Percentiles rank a stretch among this genome's conserved stretches.
These are phyloP conservation scores for Austroboletus festivus DNA, from an alignment of 768 basidiomycete genomes.

Conservation along the genomic window DNA sequence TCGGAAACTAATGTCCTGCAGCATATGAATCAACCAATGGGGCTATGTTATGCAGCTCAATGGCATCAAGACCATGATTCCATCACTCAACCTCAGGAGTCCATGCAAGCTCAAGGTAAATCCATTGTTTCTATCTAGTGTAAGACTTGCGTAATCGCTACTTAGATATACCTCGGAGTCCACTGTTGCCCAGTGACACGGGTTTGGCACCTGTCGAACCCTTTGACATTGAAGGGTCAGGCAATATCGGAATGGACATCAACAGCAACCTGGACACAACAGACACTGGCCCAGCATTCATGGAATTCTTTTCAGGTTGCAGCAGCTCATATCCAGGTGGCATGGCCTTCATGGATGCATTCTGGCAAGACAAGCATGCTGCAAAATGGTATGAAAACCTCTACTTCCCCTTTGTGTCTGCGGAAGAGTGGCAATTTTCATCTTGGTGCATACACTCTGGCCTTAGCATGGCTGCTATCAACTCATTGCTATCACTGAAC, in stretches of 20 bases:
- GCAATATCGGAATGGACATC: no score
- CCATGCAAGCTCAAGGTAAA: no score
- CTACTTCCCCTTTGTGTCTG: neutral
- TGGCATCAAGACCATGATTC: no score
- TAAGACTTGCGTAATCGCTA: no score
- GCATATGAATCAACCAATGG: conserved; percentile 1
- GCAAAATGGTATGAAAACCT: conserved; percentile 15
- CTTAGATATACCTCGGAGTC: no score
- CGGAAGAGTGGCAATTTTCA: neutral
- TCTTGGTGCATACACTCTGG: neutral
- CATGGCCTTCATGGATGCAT: conserved; percentile 27
- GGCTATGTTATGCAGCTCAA: neutral
- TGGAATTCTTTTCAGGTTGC: neutral
- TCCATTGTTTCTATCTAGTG: no score
- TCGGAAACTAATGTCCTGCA: neutral
- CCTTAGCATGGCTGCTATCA: neutral
- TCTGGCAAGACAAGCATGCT: conserved; percentile 25
- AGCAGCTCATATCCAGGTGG: neutral
- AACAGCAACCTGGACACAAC: no score
- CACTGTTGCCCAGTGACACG: no score
- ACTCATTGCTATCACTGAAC: neutral
- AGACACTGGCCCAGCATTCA: no score
- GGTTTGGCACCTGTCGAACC: no score
- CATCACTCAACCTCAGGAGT: no score
- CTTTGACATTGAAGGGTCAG: no score